phyloP scores from a whole-genome alignment of 768 basidiomycete species.

The Austroboletus festivus region DNA sequence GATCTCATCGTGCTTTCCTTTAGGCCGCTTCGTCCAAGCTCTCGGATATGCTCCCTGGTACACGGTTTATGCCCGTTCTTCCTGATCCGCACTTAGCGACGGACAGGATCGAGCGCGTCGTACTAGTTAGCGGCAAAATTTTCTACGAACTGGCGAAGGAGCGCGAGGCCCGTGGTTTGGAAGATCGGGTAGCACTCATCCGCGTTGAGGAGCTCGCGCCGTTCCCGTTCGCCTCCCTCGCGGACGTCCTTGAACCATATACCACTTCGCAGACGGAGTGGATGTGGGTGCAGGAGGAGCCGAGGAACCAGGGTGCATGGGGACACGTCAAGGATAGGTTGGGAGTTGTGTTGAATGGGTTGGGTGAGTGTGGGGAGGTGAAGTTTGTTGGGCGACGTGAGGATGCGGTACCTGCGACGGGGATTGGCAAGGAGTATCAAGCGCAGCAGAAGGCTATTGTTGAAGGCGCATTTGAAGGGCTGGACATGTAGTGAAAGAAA shows the following conservation, averaged over 20 bases:
- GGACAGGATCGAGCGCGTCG: slow-evolving; percentile 53
- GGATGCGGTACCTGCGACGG: slow-evolving; percentile 75
- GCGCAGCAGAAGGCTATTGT: slow-evolving; percentile 62
- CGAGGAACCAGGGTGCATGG: slow-evolving; percentile 84
- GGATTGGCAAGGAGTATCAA: slow-evolving; percentile 65
- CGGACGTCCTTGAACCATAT: slow-evolving; percentile 46
- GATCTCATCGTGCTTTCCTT: not conserved
- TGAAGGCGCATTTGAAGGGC: slow-evolving; percentile 51
- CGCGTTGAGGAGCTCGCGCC: slow-evolving; percentile 86
- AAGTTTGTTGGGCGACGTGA: slow-evolving; percentile 65
- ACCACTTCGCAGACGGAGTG: slow-evolving; percentile 27
- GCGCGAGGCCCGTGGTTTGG: slow-evolving; percentile 47
- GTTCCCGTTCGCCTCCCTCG: slow-evolving; percentile 70
- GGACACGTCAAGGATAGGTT: slow-evolving; percentile 62
- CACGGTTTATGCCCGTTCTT: slow-evolving; percentile 67
- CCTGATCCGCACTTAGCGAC: slow-evolving; percentile 40
- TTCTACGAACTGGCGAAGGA: slow-evolving; percentile 85
- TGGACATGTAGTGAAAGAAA: too few relatives aligned
- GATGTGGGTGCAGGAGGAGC: slow-evolving; percentile 84
- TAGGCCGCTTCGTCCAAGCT: slow-evolving; percentile 75
- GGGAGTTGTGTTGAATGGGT: slow-evolving; percentile 43
- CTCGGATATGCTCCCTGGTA: slow-evolving; percentile 55
- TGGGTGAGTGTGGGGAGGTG: slow-evolving; percentile 36
- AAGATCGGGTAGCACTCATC: slow-evolving; percentile 59
- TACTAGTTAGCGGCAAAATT: slow-evolving; percentile 77